Evolutionary conservation across 2,329 filamentous ascomycete genomes (phyloP).

Genomic region (Colletotrichum neosansevieriae): DNA sequence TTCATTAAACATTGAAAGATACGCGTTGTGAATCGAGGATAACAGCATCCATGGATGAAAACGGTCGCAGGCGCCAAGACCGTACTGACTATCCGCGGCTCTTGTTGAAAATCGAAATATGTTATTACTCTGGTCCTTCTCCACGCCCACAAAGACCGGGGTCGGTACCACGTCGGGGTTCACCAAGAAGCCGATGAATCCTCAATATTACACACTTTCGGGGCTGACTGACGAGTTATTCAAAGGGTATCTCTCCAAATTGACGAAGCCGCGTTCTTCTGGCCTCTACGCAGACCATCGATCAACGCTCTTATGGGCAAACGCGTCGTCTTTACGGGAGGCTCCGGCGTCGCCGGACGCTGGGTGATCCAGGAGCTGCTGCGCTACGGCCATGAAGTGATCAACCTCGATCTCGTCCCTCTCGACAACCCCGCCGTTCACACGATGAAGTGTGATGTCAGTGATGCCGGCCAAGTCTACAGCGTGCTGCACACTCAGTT

Average conservation of each 20-base stretch:
- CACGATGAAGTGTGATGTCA: conserved; percentile 51
- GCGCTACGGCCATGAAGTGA: conserved; percentile 48
- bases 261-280: not conserved
- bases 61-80: too few relatives aligned
- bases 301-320: conserved; percentile 39
- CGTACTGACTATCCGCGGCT: too few relatives aligned
- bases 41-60: too few relatives aligned
- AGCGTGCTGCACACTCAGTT: conserved; percentile 61
- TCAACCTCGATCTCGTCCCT: conserved; percentile 51
- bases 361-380: conserved; percentile 50
- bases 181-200: not conserved
- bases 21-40: too few relatives aligned
- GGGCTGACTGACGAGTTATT: not conserved
- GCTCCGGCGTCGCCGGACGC: conserved; percentile 51
- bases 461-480: conserved; percentile 53
- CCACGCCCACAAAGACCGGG: not conserved
- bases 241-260: not conserved
- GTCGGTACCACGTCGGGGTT: conserved; percentile 6
- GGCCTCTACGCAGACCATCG: not conserved
- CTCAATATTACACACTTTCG: not conserved
- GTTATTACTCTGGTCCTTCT: too few relatives aligned
- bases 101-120: too few relatives aligned
- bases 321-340: conserved; percentile 50
- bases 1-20: too few relatives aligned
- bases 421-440: conserved; percentile 47